phyloP scores from a whole-genome alignment of 129 eudicot species.

The carrot (Daucus carota) region DH1_v3.0 NC_030381.2:18947001-18947500 shows the following conservation, averaged over 20 bases:
- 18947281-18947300: constrained; percentile 8
- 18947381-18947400: constrained; percentile 74
- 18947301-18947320: neutral
- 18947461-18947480: constrained; percentile 64
- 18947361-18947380: constrained; percentile 82
- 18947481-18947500: constrained; percentile 55
- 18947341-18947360: neutral
- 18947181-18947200: neutral
- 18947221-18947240: neutral
- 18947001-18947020: neutral
- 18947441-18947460: constrained; percentile 72
- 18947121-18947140: neutral
- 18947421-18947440: constrained; percentile 73
- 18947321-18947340: neutral
- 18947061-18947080: no score
- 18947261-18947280: neutral
- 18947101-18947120: neutral
- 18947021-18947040: neutral
- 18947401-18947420: constrained; percentile 72
- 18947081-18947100: neutral
- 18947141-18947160: neutral
- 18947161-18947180: neutral
- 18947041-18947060: neutral
- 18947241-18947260: neutral
- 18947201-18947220: no score